Percentiles rank a stretch among this genome's conserved stretches.
phyloP scores from a whole-genome alignment of 2,329 filamentous ascomycete species.

The Arthrobotrys pseudoclavata region DNA sequence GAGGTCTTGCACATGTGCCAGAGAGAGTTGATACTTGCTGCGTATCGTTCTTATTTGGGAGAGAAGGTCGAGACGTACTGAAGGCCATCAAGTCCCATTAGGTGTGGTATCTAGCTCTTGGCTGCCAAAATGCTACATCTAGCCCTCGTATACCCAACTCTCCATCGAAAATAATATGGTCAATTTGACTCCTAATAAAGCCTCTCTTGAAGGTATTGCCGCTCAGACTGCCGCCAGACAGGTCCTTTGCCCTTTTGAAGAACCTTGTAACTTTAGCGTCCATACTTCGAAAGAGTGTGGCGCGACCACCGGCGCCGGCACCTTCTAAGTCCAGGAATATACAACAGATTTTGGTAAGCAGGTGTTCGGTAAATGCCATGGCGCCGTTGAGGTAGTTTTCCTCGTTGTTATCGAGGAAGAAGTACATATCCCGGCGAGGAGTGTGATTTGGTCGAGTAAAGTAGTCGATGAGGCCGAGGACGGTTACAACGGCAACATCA shows the following conservation, averaged over 20 bases:
- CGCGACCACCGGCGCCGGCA: conserved; percentile 89
- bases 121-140: conserved; percentile 91
- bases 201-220: conserved; percentile 86
- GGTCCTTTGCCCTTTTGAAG: conserved; percentile 77
- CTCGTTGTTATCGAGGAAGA: conserved; percentile 93
- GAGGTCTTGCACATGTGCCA: conserved; percentile 97
- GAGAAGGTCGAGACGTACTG: conserved; percentile 65
- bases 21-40: conserved; percentile 71
- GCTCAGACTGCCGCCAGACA: conserved; percentile 85
- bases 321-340: conserved; percentile 94
- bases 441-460: conserved; percentile 73
- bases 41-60: conserved; percentile 6
- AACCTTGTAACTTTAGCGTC: conserved; percentile 87
- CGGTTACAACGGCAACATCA: conserved; percentile 87
- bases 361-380: conserved; percentile 84
- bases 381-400: conserved; percentile 93
- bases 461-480: conserved; percentile 87
- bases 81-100: conserved; percentile 87
- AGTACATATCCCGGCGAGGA: conserved; percentile 78
- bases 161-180: conserved; percentile 85
- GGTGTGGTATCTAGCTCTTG: conserved; percentile 89
- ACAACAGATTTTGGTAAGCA: conserved; percentile 80
- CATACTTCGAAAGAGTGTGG: conserved; percentile 87
- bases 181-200: conserved; percentile 85
- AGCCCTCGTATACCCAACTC: conserved; percentile 85